phyloP scores from a whole-genome alignment of 2,329 filamentous ascomycete genomes.

The Parascedosporium putredinis region DNA sequence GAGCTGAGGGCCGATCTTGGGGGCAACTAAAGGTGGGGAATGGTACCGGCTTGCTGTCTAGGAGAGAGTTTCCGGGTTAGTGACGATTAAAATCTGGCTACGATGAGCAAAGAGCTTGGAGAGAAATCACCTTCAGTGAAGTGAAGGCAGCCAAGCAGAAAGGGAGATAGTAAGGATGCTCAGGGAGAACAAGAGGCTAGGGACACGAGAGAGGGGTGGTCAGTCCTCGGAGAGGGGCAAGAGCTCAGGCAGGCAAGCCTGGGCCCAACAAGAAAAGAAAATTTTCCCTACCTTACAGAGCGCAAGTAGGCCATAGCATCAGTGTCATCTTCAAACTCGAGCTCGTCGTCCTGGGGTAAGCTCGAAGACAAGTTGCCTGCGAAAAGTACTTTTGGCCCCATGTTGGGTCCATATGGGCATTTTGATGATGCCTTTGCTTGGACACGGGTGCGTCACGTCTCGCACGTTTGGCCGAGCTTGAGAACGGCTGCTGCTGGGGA shows the following conservation, averaged over 20 bases:
- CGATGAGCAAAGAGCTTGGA: conserved; percentile 11
- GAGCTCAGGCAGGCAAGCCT: conserved; percentile 18
- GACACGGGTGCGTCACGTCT: conserved; percentile 15
- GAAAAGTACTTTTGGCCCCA: conserved; percentile 67
- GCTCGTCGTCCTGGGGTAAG: conserved; percentile 40
- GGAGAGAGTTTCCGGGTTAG: conserved; percentile 40
- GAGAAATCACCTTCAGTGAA: conserved; percentile 5
- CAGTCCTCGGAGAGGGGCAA: neutral
- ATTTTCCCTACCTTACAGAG: conserved; percentile 54
- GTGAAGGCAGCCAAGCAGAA: too few relatives aligned
- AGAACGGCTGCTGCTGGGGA: neutral
- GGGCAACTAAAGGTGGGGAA: conserved; percentile 63
- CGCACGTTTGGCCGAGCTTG: conserved; percentile 10
- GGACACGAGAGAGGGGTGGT: neutral
- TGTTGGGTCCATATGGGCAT: conserved; percentile 45
- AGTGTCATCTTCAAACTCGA: conserved; percentile 56
- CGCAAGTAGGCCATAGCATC: conserved; percentile 62
- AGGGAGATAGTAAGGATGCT: too few relatives aligned
- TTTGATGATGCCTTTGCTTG: conserved; percentile 29
- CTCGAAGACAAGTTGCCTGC: conserved; percentile 45
- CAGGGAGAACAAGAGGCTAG: neutral
- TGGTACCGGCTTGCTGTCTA: conserved; percentile 64
- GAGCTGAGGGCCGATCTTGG: conserved; percentile 42
- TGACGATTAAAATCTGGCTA: conserved; percentile 13
- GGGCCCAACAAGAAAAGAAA: conserved; percentile 6